These are phyloP conservation scores for Rehmannia glutinosa DNA, from an alignment of 257 asterid genomes.

Conservation along the genomic window DNA sequence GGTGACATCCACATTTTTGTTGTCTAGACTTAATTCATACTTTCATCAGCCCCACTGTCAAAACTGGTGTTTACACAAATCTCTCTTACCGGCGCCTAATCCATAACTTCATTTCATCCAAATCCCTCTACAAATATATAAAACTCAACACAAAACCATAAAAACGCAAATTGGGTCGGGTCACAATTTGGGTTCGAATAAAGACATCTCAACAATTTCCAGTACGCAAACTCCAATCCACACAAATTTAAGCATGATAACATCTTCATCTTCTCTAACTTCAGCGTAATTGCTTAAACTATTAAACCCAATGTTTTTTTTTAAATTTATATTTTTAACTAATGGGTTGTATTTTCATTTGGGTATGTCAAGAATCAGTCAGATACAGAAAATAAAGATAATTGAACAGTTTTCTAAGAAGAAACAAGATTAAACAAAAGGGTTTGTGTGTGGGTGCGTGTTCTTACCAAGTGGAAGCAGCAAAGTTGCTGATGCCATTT, in stretches of 20 bases:
- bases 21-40: no score
- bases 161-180: no score
- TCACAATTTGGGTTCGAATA: no score
- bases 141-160: not conserved
- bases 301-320: not conserved
- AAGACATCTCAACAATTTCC: not conserved
- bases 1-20: no score
- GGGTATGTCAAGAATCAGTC: not conserved
- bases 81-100: no score
- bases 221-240: not conserved
- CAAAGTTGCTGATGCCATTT: conserved; percentile 42
- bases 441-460: not conserved
- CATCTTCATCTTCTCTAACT: not conserved
- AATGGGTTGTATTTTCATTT: not conserved
- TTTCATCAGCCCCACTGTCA: no score
- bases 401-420: not conserved
- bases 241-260: not conserved
- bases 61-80: no score
- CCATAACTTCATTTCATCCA: no score
- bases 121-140: not conserved
- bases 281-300: not conserved
- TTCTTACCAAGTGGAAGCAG: conserved; percentile 42
- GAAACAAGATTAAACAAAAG: not conserved
- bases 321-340: not conserved
- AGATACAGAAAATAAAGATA: not conserved